phyloP scores from a whole-genome alignment of 352 stramenopile species.

The Globisporangium camurandrum region DNA sequence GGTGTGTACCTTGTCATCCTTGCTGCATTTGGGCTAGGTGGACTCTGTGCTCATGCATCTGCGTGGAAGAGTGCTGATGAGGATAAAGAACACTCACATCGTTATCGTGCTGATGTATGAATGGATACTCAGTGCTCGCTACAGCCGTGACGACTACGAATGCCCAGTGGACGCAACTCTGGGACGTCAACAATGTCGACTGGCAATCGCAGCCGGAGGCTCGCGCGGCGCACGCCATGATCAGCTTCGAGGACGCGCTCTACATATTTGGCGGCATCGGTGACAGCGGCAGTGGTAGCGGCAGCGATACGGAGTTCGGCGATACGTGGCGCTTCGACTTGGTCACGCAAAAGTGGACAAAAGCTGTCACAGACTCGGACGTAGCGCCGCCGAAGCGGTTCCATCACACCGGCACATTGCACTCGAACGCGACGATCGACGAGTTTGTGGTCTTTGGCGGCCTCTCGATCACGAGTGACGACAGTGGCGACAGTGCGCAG shows the following conservation, averaged over 20 bases:
- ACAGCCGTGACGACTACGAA: neutral
- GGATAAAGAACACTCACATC: neutral
- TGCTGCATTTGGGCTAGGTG: neutral
- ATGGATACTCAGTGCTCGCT: neutral
- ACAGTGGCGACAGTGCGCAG: neutral
- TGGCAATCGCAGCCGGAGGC: slow-evolving; percentile 25
- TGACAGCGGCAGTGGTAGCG: slow-evolving; percentile 10
- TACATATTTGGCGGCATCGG: slow-evolving; percentile 63
- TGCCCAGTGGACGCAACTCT: slow-evolving; percentile 50
- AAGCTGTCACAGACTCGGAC: slow-evolving; percentile 15
- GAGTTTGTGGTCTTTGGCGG: slow-evolving; percentile 52
- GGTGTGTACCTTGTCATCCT: neutral
- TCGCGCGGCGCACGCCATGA: slow-evolving; percentile 46
- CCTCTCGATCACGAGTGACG: slow-evolving; percentile 22
- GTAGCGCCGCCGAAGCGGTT: slow-evolving; percentile 27
- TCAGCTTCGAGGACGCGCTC: slow-evolving; percentile 35
- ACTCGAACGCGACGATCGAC: slow-evolving; percentile 28
- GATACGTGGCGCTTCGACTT: slow-evolving; percentile 69
- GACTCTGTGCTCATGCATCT: too few relatives aligned
- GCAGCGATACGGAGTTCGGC: slow-evolving; percentile 45
- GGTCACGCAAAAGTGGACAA: slow-evolving; percentile 20
- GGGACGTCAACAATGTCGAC: slow-evolving; percentile 16
- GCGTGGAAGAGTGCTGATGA: neutral
- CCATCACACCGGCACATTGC: slow-evolving; percentile 30
- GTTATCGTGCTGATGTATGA: neutral